Percentiles rank a stretch among this genome's conserved stretches.
phyloP scores from a whole-genome alignment of 331 rosid genomes.

The Spiraea crenata region DNA sequence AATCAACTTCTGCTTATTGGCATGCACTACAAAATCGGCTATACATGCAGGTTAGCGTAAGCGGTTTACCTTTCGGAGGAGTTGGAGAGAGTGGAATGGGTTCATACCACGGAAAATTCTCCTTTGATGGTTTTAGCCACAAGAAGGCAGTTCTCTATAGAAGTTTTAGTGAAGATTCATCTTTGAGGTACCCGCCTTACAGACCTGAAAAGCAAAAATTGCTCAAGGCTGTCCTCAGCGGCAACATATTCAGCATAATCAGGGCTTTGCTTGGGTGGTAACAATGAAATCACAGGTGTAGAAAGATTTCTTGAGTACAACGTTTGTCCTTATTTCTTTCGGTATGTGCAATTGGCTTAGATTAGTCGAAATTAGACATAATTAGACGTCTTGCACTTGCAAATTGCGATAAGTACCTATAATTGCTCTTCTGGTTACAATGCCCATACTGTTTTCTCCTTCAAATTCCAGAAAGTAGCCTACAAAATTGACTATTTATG shows the following conservation, averaged over 20 bases:
- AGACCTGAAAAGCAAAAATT: constrained; percentile 54
- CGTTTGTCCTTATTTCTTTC: neutral
- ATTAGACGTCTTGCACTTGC: too few species aligned
- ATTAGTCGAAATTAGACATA: neutral
- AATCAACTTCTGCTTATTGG: too few species aligned
- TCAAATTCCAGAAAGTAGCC: neutral
- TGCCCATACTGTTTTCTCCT: neutral
- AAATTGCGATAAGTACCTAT: neutral
- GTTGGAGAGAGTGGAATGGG: constrained; percentile 95
- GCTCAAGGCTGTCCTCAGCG: constrained; percentile 49
- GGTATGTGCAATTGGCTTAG: neutral
- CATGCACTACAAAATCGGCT: too few species aligned
- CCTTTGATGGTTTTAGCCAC: constrained; percentile 79
- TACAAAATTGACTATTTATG: too few species aligned
- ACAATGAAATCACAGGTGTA: neutral
- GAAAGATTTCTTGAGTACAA: neutral
- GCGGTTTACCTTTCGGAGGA: constrained; percentile 83
- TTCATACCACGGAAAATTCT: constrained; percentile 71
- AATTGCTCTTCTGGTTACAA: neutral
- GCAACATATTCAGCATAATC: constrained; percentile 42
- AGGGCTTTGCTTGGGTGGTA: constrained; percentile 44
- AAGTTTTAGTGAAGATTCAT: constrained; percentile 54
- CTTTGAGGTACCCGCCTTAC: constrained; percentile 71
- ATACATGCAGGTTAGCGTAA: constrained; percentile 47
- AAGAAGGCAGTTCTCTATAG: constrained; percentile 73